A percentile compares a stretch with the other conserved stretches of the same genome.
Conservation (phyloP, 495 filamentous ascomycete species). For the Evernia prunastri region DNA sequence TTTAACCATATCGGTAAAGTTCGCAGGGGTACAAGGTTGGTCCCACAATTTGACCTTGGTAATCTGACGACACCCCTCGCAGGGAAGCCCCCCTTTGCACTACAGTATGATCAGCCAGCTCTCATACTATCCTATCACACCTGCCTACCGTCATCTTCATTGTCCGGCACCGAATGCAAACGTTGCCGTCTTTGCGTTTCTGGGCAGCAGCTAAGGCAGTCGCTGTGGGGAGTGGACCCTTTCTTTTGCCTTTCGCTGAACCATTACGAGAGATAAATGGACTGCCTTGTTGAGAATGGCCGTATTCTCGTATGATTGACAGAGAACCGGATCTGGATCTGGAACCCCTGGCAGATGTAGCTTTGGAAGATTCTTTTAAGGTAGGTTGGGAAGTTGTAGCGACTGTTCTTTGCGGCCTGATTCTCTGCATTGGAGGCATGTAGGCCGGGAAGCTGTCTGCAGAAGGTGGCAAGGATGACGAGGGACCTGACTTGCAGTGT, state of each 20-base stretch:
- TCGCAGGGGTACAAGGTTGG: constrained; percentile 44
- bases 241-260: constrained; percentile 2
- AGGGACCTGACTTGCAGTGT: neutral
- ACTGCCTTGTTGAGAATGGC: neutral
- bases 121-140: neutral
- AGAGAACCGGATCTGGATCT: constrained; percentile 7
- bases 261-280: neutral
- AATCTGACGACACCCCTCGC: constrained; percentile 42
- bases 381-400: neutral
- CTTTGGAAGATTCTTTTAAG: neutral
- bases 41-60: constrained; percentile 36
- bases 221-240: constrained; percentile 7
- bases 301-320: constrained; percentile 4
- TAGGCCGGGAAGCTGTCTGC: neutral
- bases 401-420: neutral
- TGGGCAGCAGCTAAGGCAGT: constrained; percentile 4
- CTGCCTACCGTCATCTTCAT: constrained; percentile 12
- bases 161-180: constrained; percentile 16
- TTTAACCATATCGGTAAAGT: constrained; percentile 47
- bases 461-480: constrained; percentile 15
- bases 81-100: constrained; percentile 45
- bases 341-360: constrained; percentile 6
- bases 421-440: neutral
- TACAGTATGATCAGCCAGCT: constrained; percentile 14
- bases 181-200: constrained; percentile 9